Conservation (phyloP, 2,329 filamentous ascomycete species). For the Chaetomium globosum region DNA sequence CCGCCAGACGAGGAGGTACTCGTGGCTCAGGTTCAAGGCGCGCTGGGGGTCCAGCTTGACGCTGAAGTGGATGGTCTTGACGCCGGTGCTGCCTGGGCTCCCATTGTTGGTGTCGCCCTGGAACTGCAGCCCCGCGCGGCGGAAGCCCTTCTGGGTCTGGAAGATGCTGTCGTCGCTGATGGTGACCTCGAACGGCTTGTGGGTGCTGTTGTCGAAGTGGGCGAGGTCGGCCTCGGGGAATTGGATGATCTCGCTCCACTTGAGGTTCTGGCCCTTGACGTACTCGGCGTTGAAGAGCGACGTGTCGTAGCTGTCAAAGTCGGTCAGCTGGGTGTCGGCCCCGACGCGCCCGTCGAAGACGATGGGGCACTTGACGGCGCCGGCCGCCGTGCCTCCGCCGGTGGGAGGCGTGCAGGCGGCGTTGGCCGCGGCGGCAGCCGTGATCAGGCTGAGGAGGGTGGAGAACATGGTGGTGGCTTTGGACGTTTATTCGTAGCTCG, state of each 20-base stretch:
- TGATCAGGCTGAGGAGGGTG: conserved; percentile 32
- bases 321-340: conserved; percentile 32
- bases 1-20: conserved; percentile 46
- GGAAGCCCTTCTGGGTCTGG: conserved; percentile 50
- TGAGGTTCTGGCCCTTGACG: conserved; percentile 43
- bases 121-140: conserved; percentile 51
- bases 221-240: conserved; percentile 38
- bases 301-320: conserved; percentile 42
- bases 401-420: conserved; percentile 9
- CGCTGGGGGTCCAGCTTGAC: conserved; percentile 41
- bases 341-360: conserved; percentile 46
- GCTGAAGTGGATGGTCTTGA: conserved; percentile 46
- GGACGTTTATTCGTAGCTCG: background rate
- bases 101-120: conserved; percentile 46
- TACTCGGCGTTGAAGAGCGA: conserved; percentile 45
- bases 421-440: conserved; percentile 22
- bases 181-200: conserved; percentile 49
- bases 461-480: conserved; percentile 28
- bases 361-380: conserved; percentile 41
- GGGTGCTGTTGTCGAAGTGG: conserved; percentile 46
- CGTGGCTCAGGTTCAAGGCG: conserved; percentile 44
- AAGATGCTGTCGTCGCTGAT: conserved; percentile 51
- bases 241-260: conserved; percentile 45
- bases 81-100: conserved; percentile 42
- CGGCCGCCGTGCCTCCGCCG: conserved; percentile 15